phyloP scores from a whole-genome alignment of 2,329 filamentous ascomycete species.

The Aaosphaeria arxii region DNA sequence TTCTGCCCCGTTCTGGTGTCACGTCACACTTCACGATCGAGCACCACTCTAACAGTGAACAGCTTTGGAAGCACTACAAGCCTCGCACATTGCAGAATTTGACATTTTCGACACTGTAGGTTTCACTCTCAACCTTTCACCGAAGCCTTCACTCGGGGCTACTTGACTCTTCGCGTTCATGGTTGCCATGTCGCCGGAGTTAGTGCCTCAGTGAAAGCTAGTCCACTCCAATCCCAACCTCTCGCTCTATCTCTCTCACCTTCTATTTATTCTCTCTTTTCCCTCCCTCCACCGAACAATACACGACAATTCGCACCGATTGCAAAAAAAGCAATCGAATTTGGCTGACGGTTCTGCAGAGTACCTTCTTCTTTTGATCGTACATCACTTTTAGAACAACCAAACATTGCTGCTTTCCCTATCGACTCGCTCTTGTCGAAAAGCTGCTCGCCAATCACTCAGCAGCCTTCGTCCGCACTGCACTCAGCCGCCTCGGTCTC shows the following conservation, averaged over 20 bases:
- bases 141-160: not conserved
- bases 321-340: not conserved
- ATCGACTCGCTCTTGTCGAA: not conserved
- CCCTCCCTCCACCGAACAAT: not conserved
- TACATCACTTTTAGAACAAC: not conserved
- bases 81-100: constrained; percentile 39
- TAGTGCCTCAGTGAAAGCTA: not conserved
- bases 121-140: not conserved
- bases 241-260: not conserved
- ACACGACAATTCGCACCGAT: not conserved
- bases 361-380: not conserved
- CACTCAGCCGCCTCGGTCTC: no score
- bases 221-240: not conserved
- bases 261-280: not conserved
- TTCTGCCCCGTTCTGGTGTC: no score
- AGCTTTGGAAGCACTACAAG: constrained; percentile 42
- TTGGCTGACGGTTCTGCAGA: not conserved
- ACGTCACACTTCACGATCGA: no score
- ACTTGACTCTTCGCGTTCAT: not conserved
- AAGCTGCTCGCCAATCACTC: no score
- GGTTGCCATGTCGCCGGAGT: not conserved
- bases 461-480: no score
- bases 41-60: not conserved
- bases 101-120: constrained; percentile 40
- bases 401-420: not conserved